Evolutionary conservation across 2,329 filamentous ascomycete species (phyloP), one percentile per base, ranked within the genome.

Genomic region (Fusarium devonianum): DNA sequence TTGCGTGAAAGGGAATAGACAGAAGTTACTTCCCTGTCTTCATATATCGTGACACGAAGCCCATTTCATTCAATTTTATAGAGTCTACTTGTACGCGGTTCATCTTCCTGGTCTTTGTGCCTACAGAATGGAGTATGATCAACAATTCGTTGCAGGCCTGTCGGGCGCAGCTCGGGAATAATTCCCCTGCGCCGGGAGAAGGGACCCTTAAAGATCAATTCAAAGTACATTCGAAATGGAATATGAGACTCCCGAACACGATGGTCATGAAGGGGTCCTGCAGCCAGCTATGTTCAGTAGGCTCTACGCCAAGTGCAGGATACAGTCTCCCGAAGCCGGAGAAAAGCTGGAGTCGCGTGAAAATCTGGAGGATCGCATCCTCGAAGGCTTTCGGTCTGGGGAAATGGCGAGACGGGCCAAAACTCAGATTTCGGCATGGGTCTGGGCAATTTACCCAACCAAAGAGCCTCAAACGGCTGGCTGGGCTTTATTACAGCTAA

Each of bases 401-500:
- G 61, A 59, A 64, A 56, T 42, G 60, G 50, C n/a, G 58, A 44
- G 43, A 58, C n/a, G 25, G 26, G 44, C 41, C 43, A 46, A 55
- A 51, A 52, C 34, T 62, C 54, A 58, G 36, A 53, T 53, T 58
- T 51, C 29, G 49, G 43, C 38, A 48, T 46, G n/a, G n/a, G n/a
- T 21, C 48, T 64, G 62, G 62, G 59, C 52, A 59, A 63, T 64
- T 64, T 62, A 57, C 53, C 53, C 45, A 50, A 54, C 46, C 52
- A 55, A n/a, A 26, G 43, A 44, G 19, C 19, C 39, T 19, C 34
- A 49, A 61, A 63, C 62, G 56, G 53, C 53, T 60, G 38, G 38
- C 47, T 46, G 51, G 49, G 49, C 43, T 53, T 37, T 29, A 23
- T 48, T 25, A 19, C 38, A 56, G 37, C 44, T 42, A 60, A 60